Base-by-base conservation (phyloP, 2,329 filamentous ascomycete genomes). In the Huntiella omanensis region DNA sequence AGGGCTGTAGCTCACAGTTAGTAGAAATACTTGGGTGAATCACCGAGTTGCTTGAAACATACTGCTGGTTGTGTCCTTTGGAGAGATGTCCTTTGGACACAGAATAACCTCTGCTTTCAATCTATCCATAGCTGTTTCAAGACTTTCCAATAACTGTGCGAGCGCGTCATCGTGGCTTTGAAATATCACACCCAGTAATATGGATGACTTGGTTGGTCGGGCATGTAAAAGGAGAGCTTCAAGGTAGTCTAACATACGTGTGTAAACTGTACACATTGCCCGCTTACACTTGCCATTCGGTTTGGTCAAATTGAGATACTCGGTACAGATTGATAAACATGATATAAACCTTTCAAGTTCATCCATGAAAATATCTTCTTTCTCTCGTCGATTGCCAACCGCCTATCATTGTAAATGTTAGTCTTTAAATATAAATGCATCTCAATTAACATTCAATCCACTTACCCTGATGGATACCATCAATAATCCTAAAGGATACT, bases 151-250 rank as follows among this genome's bases (percentile, higher is more conserved):
- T 28, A 8, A 28, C 22, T 28, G 22, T 28, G 22, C 22, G 8
- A 28, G 22, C 22, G 22, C 22, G 6, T 28, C 22, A 6, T 28
- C 22, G 22, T 28, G 22, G 8, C 22, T 28, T 28, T 28, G 22
- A 28, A 28, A 28, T 28, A 28, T 28, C 6, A 28, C 22, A 8
- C 22, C 22, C 5, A 28, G 22, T 8, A 28, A 28, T 28, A 7
- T 28, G 22, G 22, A 28, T 8, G 47, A 32, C 22, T 44, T 45
- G 12, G 43, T 43, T n/a, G 36, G 38, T 5, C 47, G 43, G 16
- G 46, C 45, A 32, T 49, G 43, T 7, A 49, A 35, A 17, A 49
- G 12, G 17, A 49, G 33, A 32, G 42, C 22, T 28, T 49, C 47
- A 1, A 39, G 19, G 42, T 37, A 49, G 34, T 49, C 47, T 10